phyloP scores from a whole-genome alignment of 75 land plant species.

The Chamaecyparis obtusa region DNA sequence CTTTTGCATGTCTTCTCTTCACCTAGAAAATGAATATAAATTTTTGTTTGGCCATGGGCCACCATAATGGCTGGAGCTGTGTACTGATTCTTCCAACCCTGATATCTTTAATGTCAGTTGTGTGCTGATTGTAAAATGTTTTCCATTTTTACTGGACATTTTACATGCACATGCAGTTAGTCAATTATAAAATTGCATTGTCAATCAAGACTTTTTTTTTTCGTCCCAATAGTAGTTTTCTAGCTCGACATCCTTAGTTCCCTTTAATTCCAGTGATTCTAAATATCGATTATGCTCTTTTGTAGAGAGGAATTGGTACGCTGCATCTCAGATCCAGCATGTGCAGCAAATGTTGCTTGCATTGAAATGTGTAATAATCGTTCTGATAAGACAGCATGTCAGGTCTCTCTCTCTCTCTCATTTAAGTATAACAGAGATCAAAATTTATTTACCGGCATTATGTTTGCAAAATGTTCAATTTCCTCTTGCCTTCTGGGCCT shows the following conservation, averaged over 20 bases:
- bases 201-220: background rate
- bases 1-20: background rate
- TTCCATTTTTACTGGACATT: background rate
- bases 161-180: background rate
- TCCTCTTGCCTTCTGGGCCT: background rate
- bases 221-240: background rate
- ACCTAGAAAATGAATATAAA: background rate
- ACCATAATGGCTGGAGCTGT: background rate
- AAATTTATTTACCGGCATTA: background rate
- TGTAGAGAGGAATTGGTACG: constrained; percentile 34
- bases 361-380: constrained; percentile 91
- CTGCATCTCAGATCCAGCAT: constrained; percentile 84
- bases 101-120: background rate
- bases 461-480: background rate
- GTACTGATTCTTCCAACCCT: background rate
- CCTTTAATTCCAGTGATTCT: background rate
- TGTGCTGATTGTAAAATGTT: background rate
- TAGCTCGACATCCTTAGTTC: background rate
- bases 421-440: background rate
- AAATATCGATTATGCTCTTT: background rate
- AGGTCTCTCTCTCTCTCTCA: constrained; percentile 39
- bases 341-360: constrained; percentile 98
- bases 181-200: background rate
- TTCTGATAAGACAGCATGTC: constrained; percentile 98
- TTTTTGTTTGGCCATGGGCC: background rate